phyloP scores from a whole-genome alignment of 164 flowering plant genomes.

The Protea cynaroides region DNA sequence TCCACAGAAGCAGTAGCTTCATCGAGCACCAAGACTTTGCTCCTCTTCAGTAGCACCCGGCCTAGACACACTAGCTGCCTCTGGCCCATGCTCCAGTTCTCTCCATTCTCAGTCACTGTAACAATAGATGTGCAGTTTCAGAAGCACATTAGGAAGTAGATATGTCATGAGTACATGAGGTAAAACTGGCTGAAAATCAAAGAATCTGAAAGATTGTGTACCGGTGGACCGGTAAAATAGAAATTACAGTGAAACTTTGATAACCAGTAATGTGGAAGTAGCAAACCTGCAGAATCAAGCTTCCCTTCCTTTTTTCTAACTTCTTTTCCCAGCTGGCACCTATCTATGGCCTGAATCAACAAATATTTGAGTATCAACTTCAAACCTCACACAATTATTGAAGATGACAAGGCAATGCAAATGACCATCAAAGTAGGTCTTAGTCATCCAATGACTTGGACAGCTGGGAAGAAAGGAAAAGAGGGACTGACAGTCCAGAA shows the following conservation, averaged over 20 bases:
- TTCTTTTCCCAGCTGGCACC: constrained; percentile 79
- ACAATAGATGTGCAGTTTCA: not conserved
- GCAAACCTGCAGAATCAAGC: constrained; percentile 63
- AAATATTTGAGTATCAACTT: not conserved
- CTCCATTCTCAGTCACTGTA: constrained; percentile 82
- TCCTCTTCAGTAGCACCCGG: constrained; percentile 71
- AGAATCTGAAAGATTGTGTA: too few relatives aligned
- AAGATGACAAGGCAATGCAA: not conserved
- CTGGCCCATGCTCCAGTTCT: constrained; percentile 93
- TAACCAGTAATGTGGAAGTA: not conserved
- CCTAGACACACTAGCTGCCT: constrained; percentile 85
- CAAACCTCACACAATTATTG: not conserved
- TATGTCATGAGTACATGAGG: not conserved
- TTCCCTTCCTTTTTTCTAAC: constrained; percentile 60
- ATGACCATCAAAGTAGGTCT: not conserved
- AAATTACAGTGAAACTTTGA: not conserved
- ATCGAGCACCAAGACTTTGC: constrained; percentile 74
- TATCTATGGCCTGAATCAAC: constrained; percentile 55
- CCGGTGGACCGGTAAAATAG: too few relatives aligned
- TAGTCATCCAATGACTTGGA: not conserved
- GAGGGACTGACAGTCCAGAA: too few relatives aligned
- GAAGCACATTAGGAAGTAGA: not conserved
- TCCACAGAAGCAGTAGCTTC: constrained; percentile 95
- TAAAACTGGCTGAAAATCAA: too few relatives aligned
- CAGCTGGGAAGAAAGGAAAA: too few relatives aligned